Percentiles rank a stretch among this genome's conserved stretches.
Conservation (phyloP, 129 eudicot genomes). For the Centrapalus pauciflorus region DNA sequence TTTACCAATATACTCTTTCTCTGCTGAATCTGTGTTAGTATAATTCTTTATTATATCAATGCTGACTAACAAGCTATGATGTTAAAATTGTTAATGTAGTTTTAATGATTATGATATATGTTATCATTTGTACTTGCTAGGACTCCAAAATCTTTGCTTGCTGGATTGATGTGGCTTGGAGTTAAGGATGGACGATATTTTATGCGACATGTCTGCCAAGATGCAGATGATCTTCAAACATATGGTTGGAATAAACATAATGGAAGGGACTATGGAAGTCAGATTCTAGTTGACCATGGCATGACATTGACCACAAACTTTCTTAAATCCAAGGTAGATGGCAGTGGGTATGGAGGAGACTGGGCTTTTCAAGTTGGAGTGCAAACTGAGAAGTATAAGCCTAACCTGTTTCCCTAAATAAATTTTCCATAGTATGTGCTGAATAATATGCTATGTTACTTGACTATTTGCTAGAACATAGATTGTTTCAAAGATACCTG, state of each 20-base stretch:
- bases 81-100: neutral
- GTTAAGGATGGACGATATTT: constrained; percentile 70
- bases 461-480: neutral
- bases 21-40: constrained; percentile 4
- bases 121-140: constrained; percentile 40
- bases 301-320: constrained; percentile 70
- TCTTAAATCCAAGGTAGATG: constrained; percentile 59
- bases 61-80: neutral
- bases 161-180: constrained; percentile 96
- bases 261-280: constrained; percentile 96
- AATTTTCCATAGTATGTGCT: neutral
- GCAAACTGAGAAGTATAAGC: constrained; percentile 51
- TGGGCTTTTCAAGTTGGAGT: constrained; percentile 84
- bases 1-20: neutral
- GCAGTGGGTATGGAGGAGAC: constrained; percentile 96
- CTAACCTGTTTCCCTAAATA: neutral
- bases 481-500: neutral
- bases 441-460: neutral
- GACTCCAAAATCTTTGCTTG: constrained; percentile 77
- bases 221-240: constrained; percentile 76
- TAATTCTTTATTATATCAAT: neutral
- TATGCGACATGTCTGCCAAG: constrained; percentile 87
- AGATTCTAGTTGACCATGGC: constrained; percentile 63
- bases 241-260: constrained; percentile 94
- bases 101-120: constrained; percentile 11